Conservation (phyloP, 1,284 basidiomycete genomes). For the Sporisorium scitamineum region DNA sequence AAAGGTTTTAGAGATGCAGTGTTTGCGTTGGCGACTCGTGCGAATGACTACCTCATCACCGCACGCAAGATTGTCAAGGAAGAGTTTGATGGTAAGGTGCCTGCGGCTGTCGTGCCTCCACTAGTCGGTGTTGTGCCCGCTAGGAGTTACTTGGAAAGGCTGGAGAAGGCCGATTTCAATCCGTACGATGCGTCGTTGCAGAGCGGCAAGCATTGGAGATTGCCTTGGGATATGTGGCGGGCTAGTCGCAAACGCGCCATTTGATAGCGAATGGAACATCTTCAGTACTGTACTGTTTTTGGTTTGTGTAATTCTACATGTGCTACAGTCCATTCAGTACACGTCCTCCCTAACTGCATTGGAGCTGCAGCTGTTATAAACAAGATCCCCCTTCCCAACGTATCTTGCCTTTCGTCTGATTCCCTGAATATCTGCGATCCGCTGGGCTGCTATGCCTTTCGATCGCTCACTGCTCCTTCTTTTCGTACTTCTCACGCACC, state of each 20-base stretch:
- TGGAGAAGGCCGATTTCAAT: slow-evolving; percentile 85
- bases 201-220: slow-evolving; percentile 79
- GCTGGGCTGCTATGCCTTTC: too few relatives aligned
- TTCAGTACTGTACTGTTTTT: neutral
- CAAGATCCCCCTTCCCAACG: neutral
- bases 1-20: slow-evolving; percentile 78
- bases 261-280: slow-evolving; percentile 29
- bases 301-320: slow-evolving; percentile 21
- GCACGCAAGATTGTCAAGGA: slow-evolving; percentile 82
- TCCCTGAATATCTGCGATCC: neutral
- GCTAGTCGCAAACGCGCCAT: slow-evolving; percentile 72
- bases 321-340: neutral
- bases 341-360: neutral
- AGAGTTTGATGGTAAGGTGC: slow-evolving; percentile 75
- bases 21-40: slow-evolving; percentile 87
- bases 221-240: slow-evolving; percentile 87
- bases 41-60: slow-evolving; percentile 89
- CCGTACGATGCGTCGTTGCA: slow-evolving; percentile 81
- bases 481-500: slow-evolving; percentile 62
- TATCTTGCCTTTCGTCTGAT: neutral
- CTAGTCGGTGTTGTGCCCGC: slow-evolving; percentile 83
- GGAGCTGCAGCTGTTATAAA: neutral
- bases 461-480: slow-evolving; percentile 58
- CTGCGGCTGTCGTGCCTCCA: slow-evolving; percentile 78
- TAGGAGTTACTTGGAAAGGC: slow-evolving; percentile 77